Evolutionary conservation across 2,329 filamentous ascomycete genomes (phyloP), one percentile per base, ranked within the genome.

Genomic region (Cladophialophora exuberans): DNA sequence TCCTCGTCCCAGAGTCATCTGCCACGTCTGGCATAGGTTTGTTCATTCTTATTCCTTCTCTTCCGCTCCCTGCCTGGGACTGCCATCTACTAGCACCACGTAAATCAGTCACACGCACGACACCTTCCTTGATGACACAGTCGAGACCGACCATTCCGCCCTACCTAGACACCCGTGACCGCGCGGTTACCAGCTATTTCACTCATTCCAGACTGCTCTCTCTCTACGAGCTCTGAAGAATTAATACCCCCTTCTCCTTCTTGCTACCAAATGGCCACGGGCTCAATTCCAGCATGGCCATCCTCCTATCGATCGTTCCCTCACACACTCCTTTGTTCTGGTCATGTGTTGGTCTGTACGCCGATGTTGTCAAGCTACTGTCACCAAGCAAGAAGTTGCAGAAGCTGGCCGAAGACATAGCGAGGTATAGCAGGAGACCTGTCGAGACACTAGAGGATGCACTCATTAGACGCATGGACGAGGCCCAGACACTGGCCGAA

Each of bases 401-500:
- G 23, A 44, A 25, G 39, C 30, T 60, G 28, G 58, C 58, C 36
- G 58, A 57, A 45, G 58, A 57, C 31, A 54, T 60, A 50, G 58
- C 58, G 26, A 57, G 54, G 36, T 60, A 54, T 47, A 57, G 58
- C 46, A 38, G 54, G 28, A 52, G 36, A 38, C 54, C 54, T 23
- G 43, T 54, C 7, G 58, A 60, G 41, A 60, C 51, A 18, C 44
- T 35, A 3, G 51, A 51, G 4, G 39, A 60, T 41, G 30, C 47
- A 23, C 31, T 38, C 10, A 26, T 48, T 3, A 47, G 58, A 46
- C 28, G 51, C 43, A 61, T 61, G 59, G 38, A 60, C 52, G 62
- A 90, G 85, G 88, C 90, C 58, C 80, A 83, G 56, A 83, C 83
- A 1, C 81, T 85, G 63, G 74, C 80, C 45, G 84, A 91, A 67